phyloP scores from a whole-genome alignment of 129 eudicot species.

The Cynara cardunculus region DNA sequence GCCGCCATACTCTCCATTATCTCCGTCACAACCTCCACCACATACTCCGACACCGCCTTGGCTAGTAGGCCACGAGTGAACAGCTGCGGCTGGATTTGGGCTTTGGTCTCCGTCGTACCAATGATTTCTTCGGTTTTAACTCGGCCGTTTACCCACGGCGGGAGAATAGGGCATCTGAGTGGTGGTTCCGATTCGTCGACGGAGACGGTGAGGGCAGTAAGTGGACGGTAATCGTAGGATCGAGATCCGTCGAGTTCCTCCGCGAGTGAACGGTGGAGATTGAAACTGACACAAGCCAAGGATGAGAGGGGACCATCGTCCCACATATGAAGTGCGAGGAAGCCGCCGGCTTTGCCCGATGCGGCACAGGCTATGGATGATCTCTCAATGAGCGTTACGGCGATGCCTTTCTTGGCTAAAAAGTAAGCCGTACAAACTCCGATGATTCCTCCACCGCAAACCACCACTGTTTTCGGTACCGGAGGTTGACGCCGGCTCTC shows the following conservation, averaged over 20 bases:
- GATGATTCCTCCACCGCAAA: conserved; percentile 94
- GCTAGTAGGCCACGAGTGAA: conserved; percentile 52
- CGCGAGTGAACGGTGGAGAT: conserved; percentile 72
- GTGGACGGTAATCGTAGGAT: conserved; percentile 73
- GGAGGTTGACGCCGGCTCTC: not conserved
- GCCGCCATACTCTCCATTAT: conserved; percentile 54
- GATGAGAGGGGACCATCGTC: conserved; percentile 67
- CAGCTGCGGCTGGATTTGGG: conserved; percentile 69
- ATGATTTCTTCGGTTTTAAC: conserved; percentile 38
- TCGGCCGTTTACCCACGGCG: conserved; percentile 72
- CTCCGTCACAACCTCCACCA: conserved; percentile 63
- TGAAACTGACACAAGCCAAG: conserved; percentile 77
- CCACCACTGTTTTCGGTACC: conserved; percentile 56
- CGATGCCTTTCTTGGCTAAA: conserved; percentile 64
- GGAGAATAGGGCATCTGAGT: conserved; percentile 22
- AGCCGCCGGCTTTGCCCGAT: conserved; percentile 89
- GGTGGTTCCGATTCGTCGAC: conserved; percentile 40
- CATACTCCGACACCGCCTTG: conserved; percentile 64
- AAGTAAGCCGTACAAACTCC: conserved; percentile 91
- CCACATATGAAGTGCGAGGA: conserved; percentile 82
- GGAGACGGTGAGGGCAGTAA: conserved; percentile 56
- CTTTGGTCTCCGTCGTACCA: conserved; percentile 67
- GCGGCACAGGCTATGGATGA: conserved; percentile 91
- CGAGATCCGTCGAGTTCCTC: conserved; percentile 50
- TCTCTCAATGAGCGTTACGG: conserved; percentile 68